These are phyloP conservation scores for Saccharomycopsis synnaedendra DNA, from an alignment of 805 yeast species.

Conservation along the genomic window DNA sequence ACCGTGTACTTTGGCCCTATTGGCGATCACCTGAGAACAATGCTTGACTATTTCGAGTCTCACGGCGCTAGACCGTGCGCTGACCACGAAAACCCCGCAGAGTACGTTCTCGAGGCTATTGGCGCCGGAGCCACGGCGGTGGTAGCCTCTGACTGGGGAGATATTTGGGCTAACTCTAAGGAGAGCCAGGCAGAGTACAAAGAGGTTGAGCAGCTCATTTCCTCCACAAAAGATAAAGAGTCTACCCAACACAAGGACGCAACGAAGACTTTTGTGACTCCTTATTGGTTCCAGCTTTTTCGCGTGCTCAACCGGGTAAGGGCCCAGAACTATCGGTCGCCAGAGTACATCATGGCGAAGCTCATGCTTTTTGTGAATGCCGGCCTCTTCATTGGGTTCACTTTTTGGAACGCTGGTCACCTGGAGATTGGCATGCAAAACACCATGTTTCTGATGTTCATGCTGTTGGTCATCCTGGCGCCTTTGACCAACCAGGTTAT, in stretches of 20 bases:
- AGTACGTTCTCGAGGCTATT: slow-evolving; percentile 58
- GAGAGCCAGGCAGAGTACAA: slow-evolving; percentile 22
- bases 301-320: slow-evolving; percentile 32
- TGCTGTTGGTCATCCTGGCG: slow-evolving; percentile 44
- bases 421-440: slow-evolving; percentile 45
- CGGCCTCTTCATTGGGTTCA: slow-evolving; percentile 61
- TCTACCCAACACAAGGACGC: neutral
- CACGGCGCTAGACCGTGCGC: slow-evolving; percentile 56
- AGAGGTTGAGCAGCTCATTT: slow-evolving; percentile 19
- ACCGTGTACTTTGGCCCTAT: slow-evolving; percentile 55
- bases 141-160: slow-evolving; percentile 45
- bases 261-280: slow-evolving; percentile 30
- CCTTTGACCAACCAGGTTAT: slow-evolving; percentile 55
- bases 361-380: slow-evolving; percentile 35
- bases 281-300: slow-evolving; percentile 34
- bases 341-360: slow-evolving; percentile 52
- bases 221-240: too few relatives aligned
- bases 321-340: slow-evolving; percentile 46
- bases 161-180: slow-evolving; percentile 41
- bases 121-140: slow-evolving; percentile 70
- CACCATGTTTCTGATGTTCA: slow-evolving; percentile 46
- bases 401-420: slow-evolving; percentile 48
- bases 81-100: slow-evolving; percentile 58
- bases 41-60: slow-evolving; percentile 50
- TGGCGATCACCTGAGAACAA: slow-evolving; percentile 40